phyloP scores from a whole-genome alignment of 805 yeast species.

The Zygoascus tannicola region DNA sequence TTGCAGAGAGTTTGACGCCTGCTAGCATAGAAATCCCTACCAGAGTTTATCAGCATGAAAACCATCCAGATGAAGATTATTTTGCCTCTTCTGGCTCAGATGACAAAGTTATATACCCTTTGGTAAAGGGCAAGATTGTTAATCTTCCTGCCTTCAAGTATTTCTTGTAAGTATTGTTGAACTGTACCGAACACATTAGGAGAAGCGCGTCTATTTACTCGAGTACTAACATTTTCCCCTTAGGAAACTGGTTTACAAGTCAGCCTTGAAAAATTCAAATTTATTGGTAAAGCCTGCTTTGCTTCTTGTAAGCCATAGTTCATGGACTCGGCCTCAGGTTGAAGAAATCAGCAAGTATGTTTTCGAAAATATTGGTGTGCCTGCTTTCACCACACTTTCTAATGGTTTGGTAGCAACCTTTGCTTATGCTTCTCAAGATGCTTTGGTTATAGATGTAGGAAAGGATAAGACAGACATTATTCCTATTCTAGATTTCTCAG shows the following conservation, averaged over 20 bases:
- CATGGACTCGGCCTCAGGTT: slow-evolving; percentile 59
- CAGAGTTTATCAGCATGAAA: slow-evolving; percentile 42
- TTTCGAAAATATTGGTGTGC: slow-evolving; percentile 63
- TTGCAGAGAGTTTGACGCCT: slow-evolving; percentile 61
- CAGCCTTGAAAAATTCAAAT: slow-evolving; percentile 32
- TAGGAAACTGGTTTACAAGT: slow-evolving; percentile 38
- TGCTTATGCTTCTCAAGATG: slow-evolving; percentile 54
- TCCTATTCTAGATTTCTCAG: slow-evolving; percentile 69
- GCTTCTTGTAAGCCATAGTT: slow-evolving; percentile 51
- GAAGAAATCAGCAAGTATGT: slow-evolving; percentile 67
- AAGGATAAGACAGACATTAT: slow-evolving; percentile 62
- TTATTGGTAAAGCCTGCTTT: slow-evolving; percentile 46
- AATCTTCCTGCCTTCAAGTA: slow-evolving; percentile 64
- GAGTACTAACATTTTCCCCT: slow-evolving; percentile 25
- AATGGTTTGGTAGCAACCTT: slow-evolving; percentile 58
- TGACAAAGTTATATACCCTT: slow-evolving; percentile 48
- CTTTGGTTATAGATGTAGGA: slow-evolving; percentile 77
- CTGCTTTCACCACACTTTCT: slow-evolving; percentile 64
- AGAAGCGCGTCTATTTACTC: slow-evolving; percentile 26
- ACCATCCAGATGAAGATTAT: slow-evolving; percentile 17
- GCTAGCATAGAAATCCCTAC: slow-evolving; percentile 76
- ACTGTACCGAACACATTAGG: background rate
- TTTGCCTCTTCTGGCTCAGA: slow-evolving; percentile 35
- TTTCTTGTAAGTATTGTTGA: slow-evolving; percentile 35
- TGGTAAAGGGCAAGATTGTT: slow-evolving; percentile 52